Evolutionary conservation across 257 asterid species (phyloP).

Genomic region (Misopates orontium): DNA sequence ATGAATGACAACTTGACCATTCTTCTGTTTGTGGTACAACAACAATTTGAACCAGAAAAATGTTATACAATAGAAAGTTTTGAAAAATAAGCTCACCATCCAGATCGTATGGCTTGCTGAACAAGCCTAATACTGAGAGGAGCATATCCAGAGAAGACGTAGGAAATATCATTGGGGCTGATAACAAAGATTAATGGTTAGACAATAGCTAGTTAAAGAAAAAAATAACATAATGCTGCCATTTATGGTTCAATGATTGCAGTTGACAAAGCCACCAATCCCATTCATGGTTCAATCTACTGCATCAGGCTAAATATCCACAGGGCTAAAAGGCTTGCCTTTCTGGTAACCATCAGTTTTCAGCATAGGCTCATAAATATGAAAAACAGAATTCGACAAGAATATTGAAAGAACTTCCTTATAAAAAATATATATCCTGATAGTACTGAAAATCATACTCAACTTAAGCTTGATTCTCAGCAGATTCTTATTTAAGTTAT

Average conservation of each 20-base stretch:
- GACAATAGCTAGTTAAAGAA: constrained; percentile 8
- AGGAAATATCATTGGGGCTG: constrained; percentile 92
- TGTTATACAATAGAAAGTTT: not conserved
- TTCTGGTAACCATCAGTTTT: not conserved
- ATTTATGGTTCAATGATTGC: constrained; percentile 20
- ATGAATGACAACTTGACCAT: constrained; percentile 11
- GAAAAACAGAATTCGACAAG: not conserved
- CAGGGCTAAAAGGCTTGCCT: not conserved
- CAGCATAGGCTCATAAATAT: not conserved
- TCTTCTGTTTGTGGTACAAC: constrained; percentile 8
- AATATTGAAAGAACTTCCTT: not conserved
- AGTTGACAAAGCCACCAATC: constrained; percentile 6
- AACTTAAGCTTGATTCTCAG: not conserved
- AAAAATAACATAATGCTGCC: constrained; percentile 13
- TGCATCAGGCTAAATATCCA: not conserved
- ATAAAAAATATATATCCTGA: not conserved
- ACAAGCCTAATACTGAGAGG: constrained; percentile 96
- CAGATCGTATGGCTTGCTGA: constrained; percentile 92
- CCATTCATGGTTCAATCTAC: not conserved
- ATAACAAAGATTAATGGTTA: constrained; percentile 25
- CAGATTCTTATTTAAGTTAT: not conserved
- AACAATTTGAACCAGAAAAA: not conserved
- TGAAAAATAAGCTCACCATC: constrained; percentile 66
- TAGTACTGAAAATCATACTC: not conserved
- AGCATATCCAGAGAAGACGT: constrained; percentile 96